Percentiles rank a stretch among this genome's conserved stretches.
Evolutionary conservation across 1,284 basidiomycete species (phyloP).

Genomic region (Rhodotorula sp.): DNA sequence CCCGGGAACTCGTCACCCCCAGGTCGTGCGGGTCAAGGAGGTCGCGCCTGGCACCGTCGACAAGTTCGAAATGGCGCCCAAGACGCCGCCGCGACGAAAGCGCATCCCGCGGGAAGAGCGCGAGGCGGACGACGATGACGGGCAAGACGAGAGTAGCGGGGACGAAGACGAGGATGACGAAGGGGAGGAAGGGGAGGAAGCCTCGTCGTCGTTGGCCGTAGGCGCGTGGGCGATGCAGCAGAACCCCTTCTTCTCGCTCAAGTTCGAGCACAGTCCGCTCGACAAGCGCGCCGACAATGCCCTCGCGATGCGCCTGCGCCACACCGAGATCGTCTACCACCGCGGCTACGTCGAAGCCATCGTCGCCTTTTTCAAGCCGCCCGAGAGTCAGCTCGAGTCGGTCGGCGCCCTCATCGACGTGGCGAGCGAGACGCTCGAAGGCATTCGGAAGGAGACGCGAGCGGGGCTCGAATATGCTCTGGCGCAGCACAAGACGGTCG

Average conservation of each 20-base stretch:
- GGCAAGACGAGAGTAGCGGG: conserved; percentile 43
- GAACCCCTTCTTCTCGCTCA: conserved; percentile 86
- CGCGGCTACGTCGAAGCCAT: conserved; percentile 90
- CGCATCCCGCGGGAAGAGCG: conserved; percentile 46
- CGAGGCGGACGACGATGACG: conserved; percentile 44
- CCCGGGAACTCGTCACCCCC: conserved; percentile 73
- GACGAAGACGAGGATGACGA: conserved; percentile 41
- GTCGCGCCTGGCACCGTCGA: conserved; percentile 34
- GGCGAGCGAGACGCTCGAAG: conserved; percentile 91
- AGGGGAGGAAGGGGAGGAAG: conserved; percentile 43
- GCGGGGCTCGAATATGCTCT: conserved; percentile 92
- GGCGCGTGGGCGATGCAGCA: conserved; percentile 43
- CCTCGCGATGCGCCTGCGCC: conserved; percentile 84
- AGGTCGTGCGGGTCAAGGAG: conserved; percentile 89
- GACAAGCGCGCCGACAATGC: conserved; percentile 91
- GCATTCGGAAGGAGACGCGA: conserved; percentile 89
- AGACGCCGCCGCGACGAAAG: conserved; percentile 35
- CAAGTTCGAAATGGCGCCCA: conserved; percentile 30
- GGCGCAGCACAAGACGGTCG: conserved; percentile 90
- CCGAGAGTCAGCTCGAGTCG: conserved; percentile 91
- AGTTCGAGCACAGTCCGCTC: conserved; percentile 89
- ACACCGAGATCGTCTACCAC: conserved; percentile 98
- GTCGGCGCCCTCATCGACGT: conserved; percentile 70
- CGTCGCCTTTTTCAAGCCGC: conserved; percentile 89
- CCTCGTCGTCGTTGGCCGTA: conserved; percentile 43